phyloP scores from a whole-genome alignment of 495 filamentous ascomycete species.

The Penicillium nucicola region DNA sequence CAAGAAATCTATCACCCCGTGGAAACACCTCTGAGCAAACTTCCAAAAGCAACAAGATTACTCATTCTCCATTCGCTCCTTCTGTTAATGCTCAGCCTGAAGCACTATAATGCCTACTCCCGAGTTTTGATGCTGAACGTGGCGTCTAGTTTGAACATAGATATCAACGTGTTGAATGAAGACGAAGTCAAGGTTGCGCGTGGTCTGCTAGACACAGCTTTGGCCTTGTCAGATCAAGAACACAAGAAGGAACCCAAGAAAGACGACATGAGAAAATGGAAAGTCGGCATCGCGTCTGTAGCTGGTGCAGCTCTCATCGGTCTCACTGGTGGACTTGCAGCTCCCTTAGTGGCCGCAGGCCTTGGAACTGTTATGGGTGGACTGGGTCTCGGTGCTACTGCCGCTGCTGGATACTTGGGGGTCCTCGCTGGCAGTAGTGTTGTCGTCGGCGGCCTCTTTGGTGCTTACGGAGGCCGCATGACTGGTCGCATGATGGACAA shows the following conservation, averaged over 20 bases:
- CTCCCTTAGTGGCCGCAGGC: conserved; percentile 76
- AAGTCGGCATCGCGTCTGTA: conserved; percentile 77
- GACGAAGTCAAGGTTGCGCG: conserved; percentile 74
- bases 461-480: conserved; percentile 83
- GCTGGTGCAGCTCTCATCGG: conserved; percentile 75
- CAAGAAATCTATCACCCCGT: conserved; percentile 44
- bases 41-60: conserved; percentile 39
- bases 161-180: conserved; percentile 59
- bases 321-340: conserved; percentile 76
- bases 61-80: conserved; percentile 62
- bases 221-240: conserved; percentile 68
- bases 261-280: conserved; percentile 67
- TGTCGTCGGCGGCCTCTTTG: conserved; percentile 80
- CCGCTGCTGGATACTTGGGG: conserved; percentile 76
- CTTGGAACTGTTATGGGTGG: conserved; percentile 81
- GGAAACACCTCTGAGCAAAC: conserved; percentile 38
- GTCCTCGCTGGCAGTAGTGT: conserved; percentile 72
- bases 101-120: conserved; percentile 75
- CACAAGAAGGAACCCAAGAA: conserved; percentile 66
- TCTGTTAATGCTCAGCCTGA: conserved; percentile 72
- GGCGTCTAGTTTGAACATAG: conserved; percentile 63
- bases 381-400: conserved; percentile 72
- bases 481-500: conserved; percentile 82
- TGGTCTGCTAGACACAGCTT: conserved; percentile 68
- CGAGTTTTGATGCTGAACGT: conserved; percentile 70